These are phyloP conservation scores for Pleurotus sapidus DNA, from an alignment of 768 basidiomycete species.

Conservation along the genomic window DNA sequence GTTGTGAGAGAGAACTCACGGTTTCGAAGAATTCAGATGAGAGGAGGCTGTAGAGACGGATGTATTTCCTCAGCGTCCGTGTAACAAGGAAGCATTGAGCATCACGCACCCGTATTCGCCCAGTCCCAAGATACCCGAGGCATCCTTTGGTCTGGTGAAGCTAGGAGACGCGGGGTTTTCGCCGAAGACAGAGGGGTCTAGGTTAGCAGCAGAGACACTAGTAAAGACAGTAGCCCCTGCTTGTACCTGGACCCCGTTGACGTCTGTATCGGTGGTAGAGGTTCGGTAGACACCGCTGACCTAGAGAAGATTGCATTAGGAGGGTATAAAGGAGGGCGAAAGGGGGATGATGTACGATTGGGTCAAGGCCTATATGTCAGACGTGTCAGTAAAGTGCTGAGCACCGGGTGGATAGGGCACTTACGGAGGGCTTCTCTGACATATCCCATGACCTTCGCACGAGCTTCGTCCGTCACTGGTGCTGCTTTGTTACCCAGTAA, in stretches of 20 bases:
- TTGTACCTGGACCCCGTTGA: slow-evolving; percentile 24
- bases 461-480: slow-evolving; percentile 13
- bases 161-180: slow-evolving; percentile 16
- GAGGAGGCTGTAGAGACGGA: slow-evolving; percentile 19
- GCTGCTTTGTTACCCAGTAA: slow-evolving; percentile 24
- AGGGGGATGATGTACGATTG: slow-evolving; percentile 23
- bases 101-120: slow-evolving; percentile 25
- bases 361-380: slow-evolving; percentile 23
- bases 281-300: slow-evolving; percentile 41
- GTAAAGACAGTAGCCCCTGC: slow-evolving; percentile 30
- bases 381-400: too few species aligned
- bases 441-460: slow-evolving; percentile 34
- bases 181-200: slow-evolving; percentile 25
- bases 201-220: slow-evolving; percentile 34
- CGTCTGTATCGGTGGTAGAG: slow-evolving; percentile 21
- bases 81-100: not conserved
- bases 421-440: slow-evolving; percentile 46
- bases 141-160: slow-evolving; percentile 18
- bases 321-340: not conserved
- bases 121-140: slow-evolving; percentile 28
- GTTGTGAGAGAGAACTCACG: slow-evolving; percentile 18
- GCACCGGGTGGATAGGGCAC: slow-evolving; percentile 5
- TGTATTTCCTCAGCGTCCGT: not conserved
- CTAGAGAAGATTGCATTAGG: slow-evolving; percentile 16
- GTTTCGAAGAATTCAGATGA: slow-evolving; percentile 37